Conservation (phyloP, 1,284 basidiomycete species). For the Ganoderma resinaceum region DNA sequence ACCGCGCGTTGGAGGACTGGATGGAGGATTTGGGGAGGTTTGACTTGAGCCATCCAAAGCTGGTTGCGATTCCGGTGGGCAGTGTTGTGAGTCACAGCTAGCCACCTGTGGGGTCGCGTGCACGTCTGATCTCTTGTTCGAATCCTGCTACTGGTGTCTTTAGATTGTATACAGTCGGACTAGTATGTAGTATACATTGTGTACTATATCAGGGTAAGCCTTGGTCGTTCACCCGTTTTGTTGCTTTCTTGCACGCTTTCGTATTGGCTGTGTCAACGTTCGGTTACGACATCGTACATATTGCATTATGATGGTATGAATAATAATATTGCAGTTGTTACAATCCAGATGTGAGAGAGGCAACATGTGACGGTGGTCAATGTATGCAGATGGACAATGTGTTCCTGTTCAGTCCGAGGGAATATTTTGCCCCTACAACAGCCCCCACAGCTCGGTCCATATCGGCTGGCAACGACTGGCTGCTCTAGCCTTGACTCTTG, state of each 20-base stretch:
- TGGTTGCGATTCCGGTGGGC: conserved; percentile 10
- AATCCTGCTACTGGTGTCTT: not conserved
- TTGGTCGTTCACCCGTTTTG: not conserved
- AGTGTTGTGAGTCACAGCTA: conserved; percentile 21
- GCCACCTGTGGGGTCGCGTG: conserved; percentile 8
- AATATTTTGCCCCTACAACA: not conserved
- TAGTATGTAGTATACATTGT: conserved; percentile 6
- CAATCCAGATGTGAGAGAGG: not conserved
- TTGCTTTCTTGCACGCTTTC: not conserved
- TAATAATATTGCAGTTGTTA: not conserved
- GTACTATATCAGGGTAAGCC: not conserved
- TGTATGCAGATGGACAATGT: not conserved
- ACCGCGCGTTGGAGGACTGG: conserved; percentile 13
- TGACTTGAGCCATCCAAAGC: conserved; percentile 13
- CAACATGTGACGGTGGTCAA: not conserved
- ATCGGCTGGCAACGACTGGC: not conserved
- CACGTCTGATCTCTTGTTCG: conserved; percentile 7
- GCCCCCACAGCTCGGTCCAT: not conserved
- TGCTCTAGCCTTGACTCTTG: not conserved
- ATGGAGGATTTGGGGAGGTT: conserved; percentile 19
- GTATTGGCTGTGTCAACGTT: not conserved
- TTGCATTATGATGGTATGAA: not conserved
- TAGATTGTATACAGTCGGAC: conserved; percentile 14
- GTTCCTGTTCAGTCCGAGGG: not conserved
- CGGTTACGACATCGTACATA: not conserved